phyloP scores from a whole-genome alignment of 768 basidiomycete species.

The Nevesoporus exiguus region DNA sequence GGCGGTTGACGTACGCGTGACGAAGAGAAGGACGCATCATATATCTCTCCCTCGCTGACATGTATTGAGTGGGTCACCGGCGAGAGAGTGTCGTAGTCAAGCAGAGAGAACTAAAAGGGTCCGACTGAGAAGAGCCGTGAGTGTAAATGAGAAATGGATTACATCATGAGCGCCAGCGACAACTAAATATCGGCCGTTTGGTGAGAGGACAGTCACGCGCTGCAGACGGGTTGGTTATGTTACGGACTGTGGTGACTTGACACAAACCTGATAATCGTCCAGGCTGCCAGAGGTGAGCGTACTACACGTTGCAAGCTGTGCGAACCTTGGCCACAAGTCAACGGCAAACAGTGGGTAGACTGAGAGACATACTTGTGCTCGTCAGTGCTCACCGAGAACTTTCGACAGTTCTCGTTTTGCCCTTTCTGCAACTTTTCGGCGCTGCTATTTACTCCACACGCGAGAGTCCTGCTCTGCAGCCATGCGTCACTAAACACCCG shows the following conservation, averaged over 20 bases:
- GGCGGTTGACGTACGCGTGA: slow-evolving; percentile 45
- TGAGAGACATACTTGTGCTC: slow-evolving; percentile 52
- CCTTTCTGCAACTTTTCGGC: slow-evolving; percentile 57
- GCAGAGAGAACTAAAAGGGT: slow-evolving; percentile 54
- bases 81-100: slow-evolving; percentile 57
- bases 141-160: slow-evolving; percentile 26
- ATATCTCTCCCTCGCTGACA: slow-evolving; percentile 73
- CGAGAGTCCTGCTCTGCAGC: slow-evolving; percentile 47
- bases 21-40: slow-evolving; percentile 77
- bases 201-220: slow-evolving; percentile 88
- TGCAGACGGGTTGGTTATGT: slow-evolving; percentile 8
- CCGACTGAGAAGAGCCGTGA: slow-evolving; percentile 10
- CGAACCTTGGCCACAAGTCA: slow-evolving; percentile 20
- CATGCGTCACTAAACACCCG: not conserved
- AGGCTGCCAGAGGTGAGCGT: slow-evolving; percentile 59
- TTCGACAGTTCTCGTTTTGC: slow-evolving; percentile 82
- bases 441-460: slow-evolving; percentile 87
- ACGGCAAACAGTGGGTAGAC: not conserved
- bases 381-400: slow-evolving; percentile 47
- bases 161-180: slow-evolving; percentile 75
- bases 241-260: not conserved
- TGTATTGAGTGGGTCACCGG: slow-evolving; percentile 46
- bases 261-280: slow-evolving; percentile 83
- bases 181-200: slow-evolving; percentile 58
- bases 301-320: slow-evolving; percentile 41